Base-by-base conservation (phyloP, 768 basidiomycete species). In the Cystoderma amianthinum region DNA sequence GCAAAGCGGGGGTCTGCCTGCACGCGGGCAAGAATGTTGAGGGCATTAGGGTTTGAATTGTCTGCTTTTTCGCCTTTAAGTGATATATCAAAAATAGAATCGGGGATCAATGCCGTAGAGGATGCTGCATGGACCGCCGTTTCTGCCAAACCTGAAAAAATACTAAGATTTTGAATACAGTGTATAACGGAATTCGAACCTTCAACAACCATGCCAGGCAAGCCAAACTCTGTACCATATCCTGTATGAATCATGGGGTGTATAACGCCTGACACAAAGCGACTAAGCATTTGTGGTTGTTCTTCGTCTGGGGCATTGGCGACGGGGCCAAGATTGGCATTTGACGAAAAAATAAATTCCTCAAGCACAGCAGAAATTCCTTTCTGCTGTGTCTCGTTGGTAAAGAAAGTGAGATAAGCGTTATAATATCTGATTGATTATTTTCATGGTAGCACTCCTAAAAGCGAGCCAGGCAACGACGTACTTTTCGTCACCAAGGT, bases 231-330 rank as follows among this genome's bases (percentile, higher is more conserved):
- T 2, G 70, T 56, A 2, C 81, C 82, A 55, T 76, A 74, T 10
- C 79, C 82, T 2, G 61, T 48, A 48, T 85, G 79, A 36, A 86
- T 84, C 33, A 84, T 42, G 0, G 83, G 77, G 49, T 87, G 84
- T 3, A 85, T 18, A 5, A 82, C 51, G 2, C 78, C 80, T 1
- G 66, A 65, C 12, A 80, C 24, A 45, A 79, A 69, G 7, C 82
- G 71, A 33, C 64, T 67, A 9, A 85, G 50, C 78, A 85, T 79
- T 44, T 68, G 59, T 0, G 76, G 76, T 19, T 73, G 67, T 34
- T 61, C 55, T 3, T 59, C 57, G 38, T 43, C 22, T 44, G 48
- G 25, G 9, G 50, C 58, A 36, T 44, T 24, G 43, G 48, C 23
- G 38, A 6, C 50, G 0, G 52, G 46, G 9, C 58, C 64, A 33